Evolutionary conservation across 208 protist genomes (phyloP), one percentile per base, ranked within the genome.

Genomic region (Porcisia deanei): DNA sequence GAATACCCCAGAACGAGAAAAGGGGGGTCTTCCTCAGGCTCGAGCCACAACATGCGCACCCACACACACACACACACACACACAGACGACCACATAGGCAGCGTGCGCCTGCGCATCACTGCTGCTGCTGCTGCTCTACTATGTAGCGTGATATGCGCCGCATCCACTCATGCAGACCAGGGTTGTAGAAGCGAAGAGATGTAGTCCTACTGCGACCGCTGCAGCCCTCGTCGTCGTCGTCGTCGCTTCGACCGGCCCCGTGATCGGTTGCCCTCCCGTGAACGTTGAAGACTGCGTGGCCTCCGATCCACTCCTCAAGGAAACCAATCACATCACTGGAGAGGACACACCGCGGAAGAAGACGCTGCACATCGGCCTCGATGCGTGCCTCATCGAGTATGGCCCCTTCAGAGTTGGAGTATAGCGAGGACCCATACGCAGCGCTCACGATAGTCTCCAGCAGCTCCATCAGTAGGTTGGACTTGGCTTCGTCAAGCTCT

Each of bases 111-210:
- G 66, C 9, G 25, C 43, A 71, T 71, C 66, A 71, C 66, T 75
- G 68, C 57, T 67, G 73, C 61, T 82, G 78, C 58, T 83, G 84
- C 70, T 81, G 66, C 80, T 74, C 65, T n/a, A 76, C 70, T 55
- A 89, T 73, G 67, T 88, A 94, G 25, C 73, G 60, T 16, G 78
- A 83, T 25, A 96, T 66, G 34, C 88, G 85, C 10, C 75, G 43
- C 86, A 94, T 91, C 92, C 92, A 96, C 69, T 89, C 89, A 71
- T 96, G 85, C 65, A 96, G 37, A 7, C 87, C 88, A 52, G 88
- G 82, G 53, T 91, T 76, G 77, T 88, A 87, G 78, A 89, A 89
- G 70, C 74, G 49, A 55, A 81, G 14, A 4, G 80, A 67, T 55
- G 73, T 84, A 58, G 68, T 37, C 49, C 74, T 58, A 61, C 63